Base-by-base conservation (phyloP, 148 eudicot species). In the Heliamphora exappendiculata region DNA sequence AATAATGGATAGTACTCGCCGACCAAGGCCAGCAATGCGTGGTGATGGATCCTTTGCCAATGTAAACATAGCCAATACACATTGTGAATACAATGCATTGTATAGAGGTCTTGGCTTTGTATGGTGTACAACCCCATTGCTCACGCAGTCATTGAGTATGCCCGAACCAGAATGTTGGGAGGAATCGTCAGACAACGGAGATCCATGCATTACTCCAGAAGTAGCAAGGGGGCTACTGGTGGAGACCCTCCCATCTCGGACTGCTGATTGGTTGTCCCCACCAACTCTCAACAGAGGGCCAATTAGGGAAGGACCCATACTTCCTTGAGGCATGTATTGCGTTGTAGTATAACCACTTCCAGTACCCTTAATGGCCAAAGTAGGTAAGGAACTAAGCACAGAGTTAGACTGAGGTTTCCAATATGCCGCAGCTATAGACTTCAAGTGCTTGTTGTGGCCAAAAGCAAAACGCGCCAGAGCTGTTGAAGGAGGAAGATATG, bases 11-110 rank as follows among this genome's bases (percentile, higher is more conserved):
- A 95, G 84, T 36, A 92, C 92, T 76, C 89, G 82, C 50, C 96
- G 83, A 29, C 98, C 98, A 64, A 92, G 94, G 78, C 83, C 77
- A 71, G 98, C 88, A 79, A 95, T 85, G 34, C 91, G 89, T 66
- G 96, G 93, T 41, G 97, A 95, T 77, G 97, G 97, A 78, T 95
- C 98, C 89, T 92, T 91, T 11, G 98, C 97, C 74, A 95, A 76
- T 10, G 95, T 78, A 70, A 88, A 84, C 94, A 92, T 92, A 72
- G 91, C 89, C 79, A 82, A 76, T 60, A 95, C 82, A 84, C 92
- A 92, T 34, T 91, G 89, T 51, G 90, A 81, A 86, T 91, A 95
- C 39, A 95, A 82, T 58, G 79, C 82, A 83, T 76, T 89, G 75
- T 92, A 97, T 55, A 87, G 86, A 72, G 91, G 87, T 67, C 84